phyloP scores from a whole-genome alignment of 108 stramenopile species.

The Cyclotella cryptica region DNA sequence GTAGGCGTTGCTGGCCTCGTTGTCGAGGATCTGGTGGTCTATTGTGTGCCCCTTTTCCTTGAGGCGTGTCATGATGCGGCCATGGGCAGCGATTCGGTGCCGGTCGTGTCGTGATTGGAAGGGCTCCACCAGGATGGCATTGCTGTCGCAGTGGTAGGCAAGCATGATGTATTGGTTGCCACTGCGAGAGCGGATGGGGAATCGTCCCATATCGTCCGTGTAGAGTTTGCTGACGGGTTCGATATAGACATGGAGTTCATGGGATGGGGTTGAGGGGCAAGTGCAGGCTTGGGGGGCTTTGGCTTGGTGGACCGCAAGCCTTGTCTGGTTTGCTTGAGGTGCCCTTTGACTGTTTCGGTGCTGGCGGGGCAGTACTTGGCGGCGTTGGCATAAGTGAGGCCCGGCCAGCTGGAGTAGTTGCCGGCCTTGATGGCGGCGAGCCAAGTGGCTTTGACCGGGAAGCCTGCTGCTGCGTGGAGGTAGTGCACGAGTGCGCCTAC shows the following conservation, averaged over 20 bases:
- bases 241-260: not conserved
- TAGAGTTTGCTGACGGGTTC: slow-evolving; percentile 20
- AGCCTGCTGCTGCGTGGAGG: slow-evolving; percentile 21
- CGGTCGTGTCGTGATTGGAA: slow-evolving; percentile 10
- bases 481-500: slow-evolving; percentile 7
- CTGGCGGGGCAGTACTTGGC: slow-evolving; percentile 11
- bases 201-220: slow-evolving; percentile 18
- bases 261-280: not conserved
- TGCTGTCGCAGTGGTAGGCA: slow-evolving; percentile 18
- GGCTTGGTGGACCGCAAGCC: slow-evolving; percentile 26
- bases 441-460: slow-evolving; percentile 27
- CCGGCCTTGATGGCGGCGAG: slow-evolving; percentile 30
- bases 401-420: slow-evolving; percentile 19
- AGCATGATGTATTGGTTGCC: slow-evolving; percentile 24
- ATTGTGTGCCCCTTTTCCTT: not conserved
- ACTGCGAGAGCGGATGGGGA: not conserved
- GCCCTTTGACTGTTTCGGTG: slow-evolving; percentile 17
- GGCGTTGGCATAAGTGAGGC: slow-evolving; percentile 27
- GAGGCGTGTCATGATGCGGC: slow-evolving; percentile 11
- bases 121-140: slow-evolving; percentile 14
- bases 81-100: slow-evolving; percentile 11
- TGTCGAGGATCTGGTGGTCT: slow-evolving; percentile 19
- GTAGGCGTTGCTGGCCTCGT: slow-evolving; percentile 16
- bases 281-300: not conserved
- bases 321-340: slow-evolving; percentile 18